Evolutionary conservation across 257 asterid species (phyloP).

Genomic region (Coffea eugenioides): DNA sequence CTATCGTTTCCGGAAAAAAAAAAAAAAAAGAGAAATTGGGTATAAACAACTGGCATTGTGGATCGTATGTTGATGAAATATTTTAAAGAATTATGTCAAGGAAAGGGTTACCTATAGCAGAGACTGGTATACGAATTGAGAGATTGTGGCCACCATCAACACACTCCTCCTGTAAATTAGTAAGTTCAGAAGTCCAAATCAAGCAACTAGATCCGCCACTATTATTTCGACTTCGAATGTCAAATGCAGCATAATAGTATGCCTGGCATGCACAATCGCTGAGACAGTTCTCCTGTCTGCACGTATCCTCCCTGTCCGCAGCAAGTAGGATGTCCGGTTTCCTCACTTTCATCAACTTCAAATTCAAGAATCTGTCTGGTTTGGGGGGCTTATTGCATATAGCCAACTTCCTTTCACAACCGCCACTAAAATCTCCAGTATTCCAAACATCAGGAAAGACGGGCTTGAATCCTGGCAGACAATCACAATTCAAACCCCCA

Average conservation of each 20-base stretch:
- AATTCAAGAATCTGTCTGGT: constrained; percentile 9
- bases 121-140: constrained; percentile 20
- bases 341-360: neutral
- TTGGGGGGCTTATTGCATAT: constrained; percentile 10
- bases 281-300: constrained; percentile 28
- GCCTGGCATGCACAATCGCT: constrained; percentile 27
- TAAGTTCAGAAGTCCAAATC: constrained; percentile 23
- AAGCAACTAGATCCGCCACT: constrained; percentile 7
- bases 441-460: constrained; percentile 9
- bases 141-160: constrained; percentile 5
- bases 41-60: neutral
- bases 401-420: constrained; percentile 14
- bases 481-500: constrained; percentile 12
- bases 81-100: neutral
- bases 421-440: constrained; percentile 3
- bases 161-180: constrained; percentile 19
- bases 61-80: neutral
- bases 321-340: neutral
- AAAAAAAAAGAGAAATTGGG: no score
- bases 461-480: constrained; percentile 32
- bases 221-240: neutral
- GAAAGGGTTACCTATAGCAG: constrained; percentile 23
- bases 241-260: neutral
- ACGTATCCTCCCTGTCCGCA: neutral
- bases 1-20: no score